Percentiles rank a stretch among this genome's conserved stretches.
Evolutionary conservation across 2,329 filamentous ascomycete genomes (phyloP).

Genomic region (Thelonectria discophora): DNA sequence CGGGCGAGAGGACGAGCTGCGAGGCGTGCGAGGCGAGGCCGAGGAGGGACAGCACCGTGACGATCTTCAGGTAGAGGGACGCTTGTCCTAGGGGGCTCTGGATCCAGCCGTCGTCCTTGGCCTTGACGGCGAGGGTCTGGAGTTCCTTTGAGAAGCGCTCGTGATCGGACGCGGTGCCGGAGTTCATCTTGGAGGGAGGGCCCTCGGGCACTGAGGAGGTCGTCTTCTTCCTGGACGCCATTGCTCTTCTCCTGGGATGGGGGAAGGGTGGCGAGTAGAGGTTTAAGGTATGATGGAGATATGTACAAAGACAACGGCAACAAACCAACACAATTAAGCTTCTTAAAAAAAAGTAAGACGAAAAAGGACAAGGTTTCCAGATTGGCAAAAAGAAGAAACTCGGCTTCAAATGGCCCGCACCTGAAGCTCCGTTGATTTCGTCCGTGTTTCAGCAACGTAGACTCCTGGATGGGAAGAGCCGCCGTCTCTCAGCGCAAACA

Average conservation of each 20-base stretch:
- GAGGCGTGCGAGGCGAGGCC: slow-evolving; percentile 76
- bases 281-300: slow-evolving; percentile 6
- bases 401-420: slow-evolving; percentile 46
- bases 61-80: slow-evolving; percentile 49
- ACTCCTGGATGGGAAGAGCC: slow-evolving; percentile 19
- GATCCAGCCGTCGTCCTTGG: slow-evolving; percentile 44
- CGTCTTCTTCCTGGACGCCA: slow-evolving; percentile 37
- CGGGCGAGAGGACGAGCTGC: slow-evolving; percentile 80
- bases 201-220: slow-evolving; percentile 5
- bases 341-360: not conserved
- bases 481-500: slow-evolving; percentile 24
- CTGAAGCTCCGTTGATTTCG: slow-evolving; percentile 41
- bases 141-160: slow-evolving; percentile 65
- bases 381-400: slow-evolving; percentile 13
- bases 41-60: slow-evolving; percentile 45
- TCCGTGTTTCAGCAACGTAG: slow-evolving; percentile 24
- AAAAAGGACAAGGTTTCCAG: slow-evolving; percentile 14
- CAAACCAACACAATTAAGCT: not conserved
- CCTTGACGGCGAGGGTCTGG: slow-evolving; percentile 58
- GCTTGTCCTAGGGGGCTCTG: slow-evolving; percentile 50
- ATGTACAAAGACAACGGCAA: slow-evolving; percentile 9
- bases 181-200: slow-evolving; percentile 28
- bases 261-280: not conserved
- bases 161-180: slow-evolving; percentile 44
- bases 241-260: slow-evolving; percentile 19